Base-by-base conservation (phyloP, 345 rosid genomes). In the Euphorbia peplus region DNA sequence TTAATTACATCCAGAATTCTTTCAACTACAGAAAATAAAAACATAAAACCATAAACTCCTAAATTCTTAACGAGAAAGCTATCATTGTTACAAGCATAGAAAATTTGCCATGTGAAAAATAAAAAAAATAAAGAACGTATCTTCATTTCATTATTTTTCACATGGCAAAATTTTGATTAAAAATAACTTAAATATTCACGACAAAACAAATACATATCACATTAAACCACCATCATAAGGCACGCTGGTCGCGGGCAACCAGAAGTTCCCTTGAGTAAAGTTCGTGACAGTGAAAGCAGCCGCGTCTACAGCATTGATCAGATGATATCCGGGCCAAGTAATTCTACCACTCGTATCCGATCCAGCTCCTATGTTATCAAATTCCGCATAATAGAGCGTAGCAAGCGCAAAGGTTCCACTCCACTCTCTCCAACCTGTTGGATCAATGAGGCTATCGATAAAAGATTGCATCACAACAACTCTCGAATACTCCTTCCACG, bases 311-410 rank as follows among this genome's bases (percentile, higher is more conserved):
- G 46, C 76, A 56, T 67, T 74, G 16, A 77, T 71, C 58, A 71
- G 58, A 37, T 55, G 76, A 74, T 64, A 93, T 29, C 97, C 92
- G 0, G 80, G 64, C 97, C 97, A 93, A n/a, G 30, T 63, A 16
- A 89, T 76, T 68, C 83, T 77, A 3, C 5, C 66, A 12, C 37
- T 21, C 5, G 70, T 68, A 8, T 44, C 15, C 0, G 79, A 76
- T 35, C 79, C 81, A 0, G 75, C 68, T 10, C 85, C 83, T 0
- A 28, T 18, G 47, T 82, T 82, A 9, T 61, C 69, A 56, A 61
- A 82, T 42, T 82, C 85, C 5, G 78, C 81, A 42, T 71, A 79
- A 68, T 73, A 74, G n/a, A 77, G 62, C 1, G 79, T 82, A 24
- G 28, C 41, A 0, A 76, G 64, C 3, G 81, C 76, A 46, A 62